Base-by-base conservation (phyloP, 2,329 filamentous ascomycete species). In the Ascochyta lentis region DNA sequence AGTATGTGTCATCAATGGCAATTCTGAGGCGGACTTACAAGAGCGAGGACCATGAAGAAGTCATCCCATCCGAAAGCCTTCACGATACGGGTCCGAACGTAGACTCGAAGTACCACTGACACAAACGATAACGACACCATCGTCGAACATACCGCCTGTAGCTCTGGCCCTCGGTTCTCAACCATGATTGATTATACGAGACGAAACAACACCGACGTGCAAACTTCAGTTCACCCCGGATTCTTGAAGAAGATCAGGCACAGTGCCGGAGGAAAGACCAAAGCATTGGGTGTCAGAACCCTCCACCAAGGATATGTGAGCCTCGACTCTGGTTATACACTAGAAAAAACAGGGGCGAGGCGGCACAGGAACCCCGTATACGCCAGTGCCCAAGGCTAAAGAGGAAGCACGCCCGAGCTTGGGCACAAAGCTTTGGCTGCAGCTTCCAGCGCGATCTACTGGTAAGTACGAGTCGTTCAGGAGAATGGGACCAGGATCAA, bases 111-210 rank as follows among this genome's bases (percentile, higher is more conserved):
- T 8, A 65, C 48, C 7, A 74, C 74, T 15, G 76, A 70, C 8
- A 76, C 40, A n/a, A 75, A 65, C 0, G 78, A 77, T n/a, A 79
- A 56, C 3, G 69, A 68, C 42, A 79, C 66, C 51, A 80, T 78
- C 12, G 74, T 69, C 9, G 72, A 70, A 64, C 70, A 58, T 69
- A 73, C 70, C 31, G 65, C 70, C 45, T 59, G 61, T n/a, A 74
- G 56, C 50, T 68, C 64, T 24, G 70, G 70, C 26, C 71, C 71
- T 38, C 71, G 61, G 40, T 69, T 72, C 15, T 63, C 65, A 35
- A 56, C 63, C 71, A 73, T 73, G 9, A 15, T 54, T 59, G 56
- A 38, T 31, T 51, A 35, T 48, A 34, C 26, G 22, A 47, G 27
- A 43, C 27, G 37, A 43, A 19, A 47, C 47, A 47, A 16, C 46